Base-by-base conservation (phyloP, 768 basidiomycete species). In the Fibroporia radiculosa region DNA sequence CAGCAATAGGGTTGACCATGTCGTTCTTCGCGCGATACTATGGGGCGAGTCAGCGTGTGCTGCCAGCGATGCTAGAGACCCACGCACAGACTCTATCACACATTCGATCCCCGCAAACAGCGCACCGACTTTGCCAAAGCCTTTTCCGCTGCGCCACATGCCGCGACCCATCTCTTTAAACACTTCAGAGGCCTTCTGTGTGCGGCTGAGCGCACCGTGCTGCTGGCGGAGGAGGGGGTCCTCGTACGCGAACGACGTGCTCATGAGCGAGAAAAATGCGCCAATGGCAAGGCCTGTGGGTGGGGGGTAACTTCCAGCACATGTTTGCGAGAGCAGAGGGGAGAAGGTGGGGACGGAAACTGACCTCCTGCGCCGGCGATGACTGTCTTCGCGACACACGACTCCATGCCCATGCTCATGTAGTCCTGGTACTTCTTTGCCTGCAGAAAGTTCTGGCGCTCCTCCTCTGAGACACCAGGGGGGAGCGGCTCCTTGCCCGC, bases 21-120 rank as follows among this genome's bases (percentile, higher is more conserved):
- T 98, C 95, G 58, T 96, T 93, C 66, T 82, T 92, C 7, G 91
- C 93, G 35, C 95, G 91, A 65, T 96, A 98, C 93, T 96, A 49
- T 31, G 34, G 14, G 20, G 25, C 27, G 22, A 38, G 36, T 20
- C 6, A 11, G 32, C 28, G 31, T 7, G 7, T 13, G 25, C 28
- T 24, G 1, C 33, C 5, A 26, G 13, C 12, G 14, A 4, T 37
- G 32, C 6, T 2, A 20, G 11, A 28, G 36, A 24, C 20, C 16
- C 13, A 80, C 92, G 60, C 64, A 88, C 93, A 53, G 83, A 87
- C 68, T 98, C 95, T 44, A 97, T 84, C 45, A 91, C 82, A 56
- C 95, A 98, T 66, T 98, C 95, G 6, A 90, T 80, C 22, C 93
- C 93, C n/a, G 92, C 84, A 61, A 89, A 98, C 34, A 98, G 58